These are phyloP conservation scores for Eutrema heterophyllum DNA, from an alignment of 345 rosid species.

Conservation along the genomic window DNA sequence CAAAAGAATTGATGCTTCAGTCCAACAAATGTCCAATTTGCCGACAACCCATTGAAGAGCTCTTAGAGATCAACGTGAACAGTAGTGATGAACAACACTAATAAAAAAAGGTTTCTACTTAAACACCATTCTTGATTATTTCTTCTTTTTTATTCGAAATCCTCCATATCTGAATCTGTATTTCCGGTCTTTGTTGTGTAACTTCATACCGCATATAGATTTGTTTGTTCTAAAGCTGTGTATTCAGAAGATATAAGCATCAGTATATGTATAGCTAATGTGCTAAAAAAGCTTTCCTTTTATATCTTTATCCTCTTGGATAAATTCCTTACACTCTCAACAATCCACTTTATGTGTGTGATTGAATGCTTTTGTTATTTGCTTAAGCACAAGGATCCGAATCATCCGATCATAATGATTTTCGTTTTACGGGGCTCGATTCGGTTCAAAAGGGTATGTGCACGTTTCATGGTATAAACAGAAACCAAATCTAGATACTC, in stretches of 20 bases:
- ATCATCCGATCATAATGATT: neutral
- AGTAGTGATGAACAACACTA: conserved; percentile 32
- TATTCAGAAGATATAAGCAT: neutral
- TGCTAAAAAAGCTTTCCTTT: neutral
- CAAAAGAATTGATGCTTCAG: conserved; percentile 70
- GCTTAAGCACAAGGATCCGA: neutral
- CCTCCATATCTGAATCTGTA: neutral
- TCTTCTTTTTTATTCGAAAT: neutral
- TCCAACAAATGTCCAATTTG: conserved; percentile 93
- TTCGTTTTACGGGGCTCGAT: neutral
- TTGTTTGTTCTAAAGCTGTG: conserved; percentile 8
- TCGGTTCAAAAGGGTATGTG: neutral
- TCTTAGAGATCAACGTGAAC: conserved; percentile 71
- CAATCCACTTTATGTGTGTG: neutral
- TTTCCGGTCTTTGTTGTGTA: neutral
- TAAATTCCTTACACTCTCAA: neutral
- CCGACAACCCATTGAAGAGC: conserved; percentile 78
- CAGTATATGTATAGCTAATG: conserved; percentile 14
- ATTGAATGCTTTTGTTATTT: conserved; percentile 2
- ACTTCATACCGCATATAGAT: neutral
- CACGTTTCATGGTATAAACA: neutral
- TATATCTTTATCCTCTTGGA: neutral
- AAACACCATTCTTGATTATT: conserved; percentile 19
- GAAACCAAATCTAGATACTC: neutral
- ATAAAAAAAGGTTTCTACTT: conserved; percentile 4